phyloP scores from a whole-genome alignment of 495 filamentous ascomycete genomes.

The Tuber aestivum region DNA sequence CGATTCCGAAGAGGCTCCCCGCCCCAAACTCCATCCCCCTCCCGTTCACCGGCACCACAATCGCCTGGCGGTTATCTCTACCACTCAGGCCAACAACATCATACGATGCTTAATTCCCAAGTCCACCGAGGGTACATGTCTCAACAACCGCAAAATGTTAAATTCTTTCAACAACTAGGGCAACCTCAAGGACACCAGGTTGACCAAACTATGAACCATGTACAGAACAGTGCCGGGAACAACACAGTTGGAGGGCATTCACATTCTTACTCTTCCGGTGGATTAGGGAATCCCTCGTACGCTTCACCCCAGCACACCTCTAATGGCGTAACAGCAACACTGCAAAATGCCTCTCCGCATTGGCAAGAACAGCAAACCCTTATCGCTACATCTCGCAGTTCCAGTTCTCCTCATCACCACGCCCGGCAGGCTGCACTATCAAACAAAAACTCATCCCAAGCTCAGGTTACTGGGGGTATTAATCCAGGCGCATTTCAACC shows the following conservation, averaged over 20 bases:
- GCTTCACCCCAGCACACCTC: conserved; percentile 65
- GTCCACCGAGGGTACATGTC: conserved; percentile 61
- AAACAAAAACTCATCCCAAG: conserved; percentile 48
- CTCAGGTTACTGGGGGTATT: conserved; percentile 58
- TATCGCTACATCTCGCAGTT: conserved; percentile 62
- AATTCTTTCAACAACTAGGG: conserved; percentile 44
- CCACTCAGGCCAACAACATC: conserved; percentile 74
- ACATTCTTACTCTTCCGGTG: conserved; percentile 70
- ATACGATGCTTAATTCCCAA: conserved; percentile 60
- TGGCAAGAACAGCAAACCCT: conserved; percentile 84
- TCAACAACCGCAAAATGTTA: conserved; percentile 34
- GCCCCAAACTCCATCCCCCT: conserved; percentile 59
- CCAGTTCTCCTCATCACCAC: conserved; percentile 60
- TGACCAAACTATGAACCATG: conserved; percentile 56
- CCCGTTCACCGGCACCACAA: conserved; percentile 64
- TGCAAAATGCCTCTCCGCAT: conserved; percentile 53
- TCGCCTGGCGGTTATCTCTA: conserved; percentile 59
- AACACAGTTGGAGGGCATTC: conserved; percentile 61
- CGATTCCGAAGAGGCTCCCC: conserved; percentile 40
- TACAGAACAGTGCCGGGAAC: conserved; percentile 65
- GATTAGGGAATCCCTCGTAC: conserved; percentile 51
- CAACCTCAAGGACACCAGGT: conserved; percentile 72
- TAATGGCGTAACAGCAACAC: conserved; percentile 63
- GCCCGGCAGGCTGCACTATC: conserved; percentile 52
- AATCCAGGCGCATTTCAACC: conserved; percentile 43